These are phyloP conservation scores for Hymenoscyphus albidus DNA, from an alignment of 2,329 filamentous ascomycete genomes.

Conservation along the genomic window DNA sequence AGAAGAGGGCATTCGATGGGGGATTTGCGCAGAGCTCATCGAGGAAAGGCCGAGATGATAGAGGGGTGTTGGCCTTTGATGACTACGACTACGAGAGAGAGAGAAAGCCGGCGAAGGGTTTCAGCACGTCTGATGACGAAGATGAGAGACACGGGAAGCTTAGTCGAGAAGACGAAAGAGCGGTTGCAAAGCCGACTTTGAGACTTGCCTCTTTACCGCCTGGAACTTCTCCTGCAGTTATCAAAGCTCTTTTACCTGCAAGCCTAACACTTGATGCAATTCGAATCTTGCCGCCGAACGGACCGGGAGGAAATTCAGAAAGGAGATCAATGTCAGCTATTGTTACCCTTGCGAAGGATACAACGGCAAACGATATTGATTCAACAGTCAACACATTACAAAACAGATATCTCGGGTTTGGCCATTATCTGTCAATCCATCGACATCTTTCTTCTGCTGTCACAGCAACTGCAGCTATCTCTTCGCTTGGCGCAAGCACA, in stretches of 20 bases:
- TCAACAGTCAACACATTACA: slow-evolving; percentile 72
- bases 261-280: slow-evolving; percentile 68
- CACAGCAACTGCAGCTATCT: slow-evolving; percentile 49
- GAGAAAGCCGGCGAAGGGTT: slow-evolving; percentile 23
- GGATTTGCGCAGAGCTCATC: slow-evolving; percentile 34
- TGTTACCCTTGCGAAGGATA: slow-evolving; percentile 75
- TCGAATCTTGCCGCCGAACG: slow-evolving; percentile 59
- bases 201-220: slow-evolving; percentile 59
- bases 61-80: slow-evolving; percentile 32
- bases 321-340: slow-evolving; percentile 73
- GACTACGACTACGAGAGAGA: slow-evolving; percentile 31
- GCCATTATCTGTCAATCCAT: slow-evolving; percentile 76
- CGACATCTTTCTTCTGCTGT: slow-evolving; percentile 76
- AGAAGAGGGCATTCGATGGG: slow-evolving; percentile 50
- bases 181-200: slow-evolving; percentile 59
- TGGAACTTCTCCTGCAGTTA: slow-evolving; percentile 53
- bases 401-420: slow-evolving; percentile 80
- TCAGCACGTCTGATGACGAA: slow-evolving; percentile 39
- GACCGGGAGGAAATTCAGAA: slow-evolving; percentile 50
- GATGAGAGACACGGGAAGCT: slow-evolving; percentile 36
- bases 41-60: slow-evolving; percentile 32
- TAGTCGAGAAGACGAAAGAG: slow-evolving; percentile 50
- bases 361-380: slow-evolving; percentile 79
- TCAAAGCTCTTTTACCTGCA: slow-evolving; percentile 56
- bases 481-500: slow-evolving; percentile 34